These are phyloP conservation scores for Colletotrichum tropicicola DNA, from an alignment of 2,329 filamentous ascomycete species.

Conservation along the genomic window DNA sequence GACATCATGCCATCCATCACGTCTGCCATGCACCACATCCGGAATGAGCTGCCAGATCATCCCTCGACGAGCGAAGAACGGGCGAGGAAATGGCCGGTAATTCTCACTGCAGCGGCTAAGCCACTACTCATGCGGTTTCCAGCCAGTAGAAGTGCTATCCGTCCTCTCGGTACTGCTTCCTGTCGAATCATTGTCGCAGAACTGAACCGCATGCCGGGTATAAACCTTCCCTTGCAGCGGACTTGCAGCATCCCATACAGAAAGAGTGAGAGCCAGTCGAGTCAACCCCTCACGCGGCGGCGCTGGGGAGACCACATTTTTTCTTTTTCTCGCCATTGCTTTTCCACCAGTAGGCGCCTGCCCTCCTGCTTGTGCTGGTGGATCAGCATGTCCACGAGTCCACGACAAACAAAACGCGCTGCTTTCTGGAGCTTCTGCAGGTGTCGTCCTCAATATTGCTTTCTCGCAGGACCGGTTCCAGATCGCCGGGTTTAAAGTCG, in stretches of 20 bases:
- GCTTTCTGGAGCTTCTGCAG: conserved; percentile 16
- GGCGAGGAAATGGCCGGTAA: conserved; percentile 26
- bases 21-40: conserved; percentile 5
- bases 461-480: conserved; percentile 21
- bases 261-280: not conserved
- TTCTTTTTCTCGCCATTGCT: not conserved
- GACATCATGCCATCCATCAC: conserved; percentile 25
- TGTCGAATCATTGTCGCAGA: conserved; percentile 22
- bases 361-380: not conserved
- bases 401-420: not conserved
- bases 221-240: conserved; percentile 21
- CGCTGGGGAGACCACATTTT: not conserved
- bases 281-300: not conserved
- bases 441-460: not conserved
- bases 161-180: conserved; percentile 9
- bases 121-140: conserved; percentile 17
- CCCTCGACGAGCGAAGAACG: conserved; percentile 8
- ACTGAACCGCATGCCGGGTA: conserved; percentile 26
- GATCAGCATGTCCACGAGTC: too few species aligned
- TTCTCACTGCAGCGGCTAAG: conserved; percentile 31
- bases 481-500: conserved; percentile 27
- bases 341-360: conserved; percentile 27
- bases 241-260: conserved; percentile 10
- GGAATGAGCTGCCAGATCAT: conserved; percentile 26
- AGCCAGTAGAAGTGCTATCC: conserved; percentile 23